phyloP scores from a whole-genome alignment of 257 asterid species.

The Fraxinus anomala region DNA sequence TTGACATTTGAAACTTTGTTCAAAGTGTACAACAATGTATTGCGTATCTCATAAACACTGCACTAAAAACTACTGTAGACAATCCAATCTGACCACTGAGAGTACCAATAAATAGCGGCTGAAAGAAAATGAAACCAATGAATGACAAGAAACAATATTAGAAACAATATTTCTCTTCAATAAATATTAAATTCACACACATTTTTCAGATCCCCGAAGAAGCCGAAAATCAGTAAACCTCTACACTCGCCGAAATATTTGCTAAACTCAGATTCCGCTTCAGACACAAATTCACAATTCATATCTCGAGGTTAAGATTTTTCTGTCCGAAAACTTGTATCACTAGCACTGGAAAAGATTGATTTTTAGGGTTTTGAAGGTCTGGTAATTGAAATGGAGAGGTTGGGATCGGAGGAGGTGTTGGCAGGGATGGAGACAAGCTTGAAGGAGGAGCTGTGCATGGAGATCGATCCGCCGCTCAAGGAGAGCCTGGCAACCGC shows the following conservation, averaged over 20 bases:
- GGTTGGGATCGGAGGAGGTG: slow-evolving; percentile 72
- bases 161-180: background rate
- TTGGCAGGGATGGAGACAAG: slow-evolving; percentile 60
- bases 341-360: background rate
- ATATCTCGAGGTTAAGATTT: background rate
- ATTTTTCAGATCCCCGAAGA: background rate
- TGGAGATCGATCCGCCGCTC: slow-evolving; percentile 91
- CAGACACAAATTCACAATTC: background rate
- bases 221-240: background rate
- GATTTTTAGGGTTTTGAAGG: slow-evolving; percentile 42
- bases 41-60: no score
- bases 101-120: no score
- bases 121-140: background rate
- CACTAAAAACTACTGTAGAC: no score
- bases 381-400: slow-evolving; percentile 43
- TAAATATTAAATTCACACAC: background rate
- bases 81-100: no score
- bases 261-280: background rate
- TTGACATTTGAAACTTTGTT: no score
- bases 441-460: slow-evolving; percentile 75
- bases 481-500: slow-evolving; percentile 72
- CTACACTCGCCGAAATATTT: background rate
- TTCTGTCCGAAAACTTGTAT: background rate
- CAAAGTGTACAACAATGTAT: no score
- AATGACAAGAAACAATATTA: background rate